Conservation (phyloP, 2,329 filamentous ascomycete species). For the Remersonia thermophila region DNA sequence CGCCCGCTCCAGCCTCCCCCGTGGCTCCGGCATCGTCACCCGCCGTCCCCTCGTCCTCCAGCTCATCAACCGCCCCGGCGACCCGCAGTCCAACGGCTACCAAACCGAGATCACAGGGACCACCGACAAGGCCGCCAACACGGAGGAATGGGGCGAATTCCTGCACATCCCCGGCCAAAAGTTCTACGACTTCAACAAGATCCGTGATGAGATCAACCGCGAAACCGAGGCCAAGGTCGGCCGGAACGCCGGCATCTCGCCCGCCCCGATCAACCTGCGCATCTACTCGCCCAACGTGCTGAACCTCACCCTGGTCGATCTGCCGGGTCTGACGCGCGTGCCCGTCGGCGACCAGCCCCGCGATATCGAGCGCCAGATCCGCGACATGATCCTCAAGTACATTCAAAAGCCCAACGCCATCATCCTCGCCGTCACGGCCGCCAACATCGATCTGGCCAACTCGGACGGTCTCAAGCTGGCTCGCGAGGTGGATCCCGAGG, state of each 20-base stretch:
- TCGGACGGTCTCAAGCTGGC: constrained; percentile 95
- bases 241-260: constrained; percentile 90
- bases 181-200: constrained; percentile 96
- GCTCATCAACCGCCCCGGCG: constrained; percentile 77
- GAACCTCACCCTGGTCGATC: constrained; percentile 88
- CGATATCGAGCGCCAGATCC: constrained; percentile 93
- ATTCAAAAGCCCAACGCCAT: constrained; percentile 98
- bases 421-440: constrained; percentile 88
- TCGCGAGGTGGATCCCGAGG: constrained; percentile 91
- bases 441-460: constrained; percentile 96
- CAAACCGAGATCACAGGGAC: constrained; percentile 52
- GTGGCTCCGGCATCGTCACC: constrained; percentile 95
- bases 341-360: constrained; percentile 92
- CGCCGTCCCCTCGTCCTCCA: constrained; percentile 91
- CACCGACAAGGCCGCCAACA: constrained; percentile 77
- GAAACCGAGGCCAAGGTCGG: constrained; percentile 97
- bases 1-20: constrained; percentile 57
- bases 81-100: constrained; percentile 58
- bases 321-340: constrained; percentile 93
- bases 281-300: constrained; percentile 98
- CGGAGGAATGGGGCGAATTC: constrained; percentile 98
- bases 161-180: constrained; percentile 95
- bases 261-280: constrained; percentile 90
- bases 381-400: constrained; percentile 96
- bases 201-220: constrained; percentile 90